phyloP scores from a whole-genome alignment of 768 basidiomycete genomes.

The Lactarius quietus region DNA sequence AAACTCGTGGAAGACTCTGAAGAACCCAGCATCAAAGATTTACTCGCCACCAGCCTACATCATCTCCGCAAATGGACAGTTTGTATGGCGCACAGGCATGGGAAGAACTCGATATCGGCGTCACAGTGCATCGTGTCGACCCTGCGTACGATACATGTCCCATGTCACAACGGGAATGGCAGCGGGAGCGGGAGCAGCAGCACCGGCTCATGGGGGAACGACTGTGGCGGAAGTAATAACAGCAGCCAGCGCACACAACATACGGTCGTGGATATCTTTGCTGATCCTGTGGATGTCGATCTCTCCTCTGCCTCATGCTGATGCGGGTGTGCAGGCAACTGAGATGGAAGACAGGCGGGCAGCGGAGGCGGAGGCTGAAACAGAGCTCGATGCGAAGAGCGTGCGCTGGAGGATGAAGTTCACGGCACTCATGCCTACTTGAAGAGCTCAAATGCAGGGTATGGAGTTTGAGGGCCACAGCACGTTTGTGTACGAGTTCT shows the following conservation, averaged over 20 bases:
- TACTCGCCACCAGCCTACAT: conserved; percentile 29
- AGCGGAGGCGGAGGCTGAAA: background rate
- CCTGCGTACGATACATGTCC: conserved; percentile 17
- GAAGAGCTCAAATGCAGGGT: conserved; percentile 32
- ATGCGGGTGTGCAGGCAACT: background rate
- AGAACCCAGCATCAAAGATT: conserved; percentile 34
- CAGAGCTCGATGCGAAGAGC: conserved; percentile 23
- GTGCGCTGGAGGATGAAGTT: conserved; percentile 29
- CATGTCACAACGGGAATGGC: conserved; percentile 21
- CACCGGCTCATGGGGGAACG: conserved; percentile 2
- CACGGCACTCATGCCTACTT: conserved; percentile 29
- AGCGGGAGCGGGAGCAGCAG: conserved; percentile 2
- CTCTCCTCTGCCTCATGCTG: background rate
- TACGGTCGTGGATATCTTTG: conserved; percentile 34
- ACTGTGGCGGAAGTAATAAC: background rate
- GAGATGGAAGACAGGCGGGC: background rate
- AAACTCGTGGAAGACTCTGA: background rate
- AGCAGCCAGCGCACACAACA: conserved; percentile 25
- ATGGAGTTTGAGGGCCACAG: too few species aligned
- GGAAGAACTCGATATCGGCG: conserved; percentile 36
- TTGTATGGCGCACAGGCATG: conserved; percentile 38
- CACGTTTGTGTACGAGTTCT: too few species aligned
- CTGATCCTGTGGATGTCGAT: too few species aligned
- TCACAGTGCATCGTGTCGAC: conserved; percentile 34
- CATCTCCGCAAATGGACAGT: conserved; percentile 15